phyloP scores from a whole-genome alignment of 2,329 filamentous ascomycete species.

The Zasmidium cellare region DNA sequence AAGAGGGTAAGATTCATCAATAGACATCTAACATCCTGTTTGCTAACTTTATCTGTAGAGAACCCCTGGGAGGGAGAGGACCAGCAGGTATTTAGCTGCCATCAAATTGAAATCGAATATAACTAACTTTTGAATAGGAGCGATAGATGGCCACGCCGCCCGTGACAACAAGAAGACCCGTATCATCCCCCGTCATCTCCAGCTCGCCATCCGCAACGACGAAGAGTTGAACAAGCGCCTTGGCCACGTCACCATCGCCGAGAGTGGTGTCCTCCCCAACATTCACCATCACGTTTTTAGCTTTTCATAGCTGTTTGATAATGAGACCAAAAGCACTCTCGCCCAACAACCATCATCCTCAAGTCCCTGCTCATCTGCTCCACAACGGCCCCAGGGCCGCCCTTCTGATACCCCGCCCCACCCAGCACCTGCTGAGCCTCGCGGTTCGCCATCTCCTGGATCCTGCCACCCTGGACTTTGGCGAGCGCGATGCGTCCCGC shows the following conservation, averaged over 20 bases:
- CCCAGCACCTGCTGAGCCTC: slow-evolving; percentile 59
- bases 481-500: slow-evolving; percentile 54
- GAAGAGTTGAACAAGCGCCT: slow-evolving; percentile 99
- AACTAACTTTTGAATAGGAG: no score
- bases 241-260: slow-evolving; percentile 93
- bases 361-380: slow-evolving; percentile 57
- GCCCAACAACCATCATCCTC: slow-evolving; percentile 46
- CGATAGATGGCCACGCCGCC: slow-evolving; percentile 96
- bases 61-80: no score
- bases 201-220: slow-evolving; percentile 94
- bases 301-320: no score
- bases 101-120: no score
- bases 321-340: no score
- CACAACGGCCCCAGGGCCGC: slow-evolving; percentile 51
- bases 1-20: no score
- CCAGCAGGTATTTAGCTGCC: no score
- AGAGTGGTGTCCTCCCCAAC: slow-evolving; percentile 95
- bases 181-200: slow-evolving; percentile 95
- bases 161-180: slow-evolving; percentile 99
- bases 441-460: slow-evolving; percentile 54
- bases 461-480: slow-evolving; percentile 55
- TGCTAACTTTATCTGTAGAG: no score
- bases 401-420: slow-evolving; percentile 55
- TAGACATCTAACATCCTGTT: no score
- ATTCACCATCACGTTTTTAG: no score